These are phyloP conservation scores for Gardenia jasminoides DNA, from an alignment of 257 asterid genomes.

Conservation along the genomic window DNA sequence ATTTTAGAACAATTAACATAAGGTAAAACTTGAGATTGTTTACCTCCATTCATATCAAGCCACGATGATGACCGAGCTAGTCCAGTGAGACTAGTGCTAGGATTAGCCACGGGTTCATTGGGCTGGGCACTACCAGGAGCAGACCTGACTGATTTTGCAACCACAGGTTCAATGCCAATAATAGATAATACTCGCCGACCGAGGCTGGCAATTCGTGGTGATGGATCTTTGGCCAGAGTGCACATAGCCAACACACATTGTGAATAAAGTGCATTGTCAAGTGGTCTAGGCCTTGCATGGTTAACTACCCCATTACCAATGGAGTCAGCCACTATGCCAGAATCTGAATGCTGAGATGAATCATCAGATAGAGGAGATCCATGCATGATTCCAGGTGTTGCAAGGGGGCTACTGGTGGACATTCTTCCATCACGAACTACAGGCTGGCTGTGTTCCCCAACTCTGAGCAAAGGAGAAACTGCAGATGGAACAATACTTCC, in stretches of 20 bases:
- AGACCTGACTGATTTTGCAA: constrained; percentile 67
- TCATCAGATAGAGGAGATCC: constrained; percentile 98
- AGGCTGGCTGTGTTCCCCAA: constrained; percentile 59
- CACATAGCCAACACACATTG: constrained; percentile 88
- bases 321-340: constrained; percentile 65
- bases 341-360: constrained; percentile 92
- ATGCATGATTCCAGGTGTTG: constrained; percentile 79
- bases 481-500: constrained; percentile 71
- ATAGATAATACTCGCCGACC: constrained; percentile 83
- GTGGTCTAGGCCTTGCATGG: constrained; percentile 66
- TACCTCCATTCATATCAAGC: constrained; percentile 94
- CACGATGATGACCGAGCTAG: constrained; percentile 92
- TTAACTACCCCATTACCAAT: constrained; percentile 69
- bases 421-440: constrained; percentile 77
- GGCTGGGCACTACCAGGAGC: constrained; percentile 32
- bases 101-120: constrained; percentile 47
- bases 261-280: constrained; percentile 80
- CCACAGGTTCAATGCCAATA: constrained; percentile 95
- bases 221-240: constrained; percentile 92
- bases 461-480: constrained; percentile 62
- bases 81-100: constrained; percentile 66
- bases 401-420: constrained; percentile 87
- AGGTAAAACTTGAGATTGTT: neutral
- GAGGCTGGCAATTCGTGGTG: constrained; percentile 90
- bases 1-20: neutral